phyloP scores from a whole-genome alignment of 31 red algal genomes.

The Endocladia muricata region DNA sequence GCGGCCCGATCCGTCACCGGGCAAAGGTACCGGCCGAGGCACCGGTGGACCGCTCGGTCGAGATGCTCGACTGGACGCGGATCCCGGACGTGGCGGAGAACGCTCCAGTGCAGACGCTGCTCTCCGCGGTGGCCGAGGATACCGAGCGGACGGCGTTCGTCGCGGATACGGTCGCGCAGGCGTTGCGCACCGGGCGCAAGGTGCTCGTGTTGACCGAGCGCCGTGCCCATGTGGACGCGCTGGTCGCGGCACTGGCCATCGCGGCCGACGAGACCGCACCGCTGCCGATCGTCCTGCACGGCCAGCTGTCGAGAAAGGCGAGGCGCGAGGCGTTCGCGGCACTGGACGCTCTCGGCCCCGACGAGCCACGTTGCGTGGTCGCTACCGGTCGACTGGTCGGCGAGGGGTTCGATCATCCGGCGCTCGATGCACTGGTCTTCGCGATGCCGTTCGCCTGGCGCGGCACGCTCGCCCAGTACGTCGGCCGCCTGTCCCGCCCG shows the following conservation, averaged over 20 bases:
- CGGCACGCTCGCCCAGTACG: neutral
- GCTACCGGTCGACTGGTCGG: too few relatives aligned
- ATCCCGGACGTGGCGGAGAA: neutral
- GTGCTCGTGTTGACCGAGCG: neutral
- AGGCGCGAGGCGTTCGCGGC: too few relatives aligned
- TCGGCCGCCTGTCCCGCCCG: neutral
- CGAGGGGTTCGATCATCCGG: neutral
- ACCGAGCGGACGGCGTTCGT: neutral
- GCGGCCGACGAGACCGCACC: too few relatives aligned
- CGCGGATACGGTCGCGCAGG: neutral
- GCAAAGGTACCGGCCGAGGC: neutral
- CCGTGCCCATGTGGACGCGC: neutral
- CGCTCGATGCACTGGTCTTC: neutral
- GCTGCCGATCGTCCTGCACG: too few relatives aligned
- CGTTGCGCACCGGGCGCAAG: neutral
- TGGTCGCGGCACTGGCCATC: neutral
- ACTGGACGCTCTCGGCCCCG: too few relatives aligned
- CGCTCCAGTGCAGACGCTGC: neutral
- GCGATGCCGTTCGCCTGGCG: neutral
- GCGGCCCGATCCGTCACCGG: neutral
- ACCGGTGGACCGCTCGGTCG: neutral
- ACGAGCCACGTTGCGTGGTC: too few relatives aligned
- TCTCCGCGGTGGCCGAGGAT: neutral
- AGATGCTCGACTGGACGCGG: neutral
- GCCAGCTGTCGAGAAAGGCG: too few relatives aligned